These are phyloP conservation scores for Paracoccidioides lutzii DNA, from an alignment of 2,329 filamentous ascomycete genomes.

Conservation along the genomic window DNA sequence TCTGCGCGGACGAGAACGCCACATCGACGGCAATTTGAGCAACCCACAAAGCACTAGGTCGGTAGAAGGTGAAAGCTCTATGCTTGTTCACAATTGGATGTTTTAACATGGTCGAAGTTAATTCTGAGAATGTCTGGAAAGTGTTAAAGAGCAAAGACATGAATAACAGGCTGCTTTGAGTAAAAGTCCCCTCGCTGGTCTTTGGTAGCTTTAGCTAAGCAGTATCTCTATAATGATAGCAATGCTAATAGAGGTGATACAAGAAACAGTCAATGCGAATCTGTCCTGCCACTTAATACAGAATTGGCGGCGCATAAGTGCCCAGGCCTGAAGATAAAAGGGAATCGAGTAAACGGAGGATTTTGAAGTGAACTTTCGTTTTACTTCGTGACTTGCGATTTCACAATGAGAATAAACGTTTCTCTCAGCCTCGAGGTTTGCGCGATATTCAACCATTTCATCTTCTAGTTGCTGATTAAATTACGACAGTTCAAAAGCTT, in stretches of 20 bases:
- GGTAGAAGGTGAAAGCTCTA: constrained; percentile 71
- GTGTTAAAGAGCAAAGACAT: constrained; percentile 79
- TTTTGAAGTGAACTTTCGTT: constrained; percentile 57
- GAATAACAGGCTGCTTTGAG: constrained; percentile 68
- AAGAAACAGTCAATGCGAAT: constrained; percentile 54
- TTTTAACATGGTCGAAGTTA: constrained; percentile 75
- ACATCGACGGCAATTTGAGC: constrained; percentile 65
- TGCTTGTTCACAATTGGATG: constrained; percentile 90
- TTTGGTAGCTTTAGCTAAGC: constrained; percentile 65
- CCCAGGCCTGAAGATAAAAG: constrained; percentile 56
- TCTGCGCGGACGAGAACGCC: constrained; percentile 72
- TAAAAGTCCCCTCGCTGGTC: constrained; percentile 59
- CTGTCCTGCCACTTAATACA: constrained; percentile 65
- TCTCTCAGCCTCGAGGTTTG: constrained; percentile 50
- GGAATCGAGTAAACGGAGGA: constrained; percentile 72
- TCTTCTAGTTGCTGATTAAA: constrained; percentile 30
- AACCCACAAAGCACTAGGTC: constrained; percentile 69
- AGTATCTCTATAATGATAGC: constrained; percentile 62
- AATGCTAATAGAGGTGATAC: constrained; percentile 59
- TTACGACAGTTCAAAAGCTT: constrained; percentile 42
- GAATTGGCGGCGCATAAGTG: constrained; percentile 59
- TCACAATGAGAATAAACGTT: constrained; percentile 64
- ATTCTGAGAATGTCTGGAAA: constrained; percentile 65
- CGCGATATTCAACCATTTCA: constrained; percentile 50
- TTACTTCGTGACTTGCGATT: constrained; percentile 61